Evolutionary conservation across 345 rosid species (phyloP), one percentile per base, ranked within the genome.

Genomic region (Camelina laxa): DNA sequence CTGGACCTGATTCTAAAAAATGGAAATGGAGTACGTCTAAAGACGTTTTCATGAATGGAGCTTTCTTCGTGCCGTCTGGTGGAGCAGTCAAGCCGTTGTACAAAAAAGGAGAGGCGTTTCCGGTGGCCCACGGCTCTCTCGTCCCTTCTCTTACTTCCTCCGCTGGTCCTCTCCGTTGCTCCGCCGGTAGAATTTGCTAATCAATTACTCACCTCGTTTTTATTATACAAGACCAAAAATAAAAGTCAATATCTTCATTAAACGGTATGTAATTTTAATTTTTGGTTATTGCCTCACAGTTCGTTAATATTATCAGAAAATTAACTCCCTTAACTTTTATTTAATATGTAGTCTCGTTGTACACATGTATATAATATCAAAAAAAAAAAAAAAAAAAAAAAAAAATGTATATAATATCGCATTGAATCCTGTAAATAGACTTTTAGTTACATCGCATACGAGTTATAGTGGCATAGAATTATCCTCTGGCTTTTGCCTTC

Each of bases 21-120:
- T 91, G 97, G 95, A 93, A 84, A 64, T 89, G 97, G 96, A 69
- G 89, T 51, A 84, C 89, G 27, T 80, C 87, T 14, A 88, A 66
- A 35, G 97, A 93, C 64, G 80, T 85, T 20, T 85, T 91, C 72
- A 27, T 42, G 66, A 89, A 93, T 54, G 98, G 98, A 10, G 97
- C 98, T 13, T 80, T 76, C 81, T 93, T 93, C 65, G 81, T 81
- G 60, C 87, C 83, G 47, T 87, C 97, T 0, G 96, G 93, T 16
- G 93, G 90, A 63, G 79, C 83, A 20, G 80, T 71, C 55, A 66
- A 78, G 16, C 89, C 93, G 21, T 14, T 31, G 59, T 91, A 90
- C 56, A 75, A 78, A 4, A 41, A 54, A 7, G 74, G 81, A 42
- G 90, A 92, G 38, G 66, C 79, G 8, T 84, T 89, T 64, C 62